Evolutionary conservation across 2,329 filamentous ascomycete species (phyloP).

Genomic region (Hyphodiscus sp.): DNA sequence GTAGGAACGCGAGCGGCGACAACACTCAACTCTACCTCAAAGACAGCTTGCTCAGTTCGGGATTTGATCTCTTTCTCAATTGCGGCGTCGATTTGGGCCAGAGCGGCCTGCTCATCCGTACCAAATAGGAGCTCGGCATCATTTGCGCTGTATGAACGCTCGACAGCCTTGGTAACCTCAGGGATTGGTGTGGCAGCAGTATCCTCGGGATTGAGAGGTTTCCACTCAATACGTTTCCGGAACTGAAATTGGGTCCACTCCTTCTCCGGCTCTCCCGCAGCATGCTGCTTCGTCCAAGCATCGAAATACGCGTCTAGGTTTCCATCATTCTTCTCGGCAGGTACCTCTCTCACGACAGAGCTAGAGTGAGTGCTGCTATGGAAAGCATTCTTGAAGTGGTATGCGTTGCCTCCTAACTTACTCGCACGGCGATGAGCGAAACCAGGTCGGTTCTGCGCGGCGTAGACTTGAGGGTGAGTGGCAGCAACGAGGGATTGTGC

Average conservation of each 20-base stretch:
- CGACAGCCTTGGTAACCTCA: constrained; percentile 15
- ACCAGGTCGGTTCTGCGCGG: constrained; percentile 60
- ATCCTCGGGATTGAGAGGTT: constrained; percentile 39
- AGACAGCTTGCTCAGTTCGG: constrained; percentile 38
- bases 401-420: constrained; percentile 40
- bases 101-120: constrained; percentile 47
- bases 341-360: constrained; percentile 50
- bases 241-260: constrained; percentile 94
- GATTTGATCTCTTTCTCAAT: constrained; percentile 67
- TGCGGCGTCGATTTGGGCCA: constrained; percentile 80
- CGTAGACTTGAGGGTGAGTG: constrained; percentile 75
- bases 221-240: constrained; percentile 84
- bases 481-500: constrained; percentile 96
- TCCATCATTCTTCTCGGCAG: constrained; percentile 50
- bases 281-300: constrained; percentile 75
- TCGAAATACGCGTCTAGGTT: constrained; percentile 88
- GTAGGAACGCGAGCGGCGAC: constrained; percentile 27
- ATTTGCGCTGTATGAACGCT: constrained; percentile 26
- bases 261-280: constrained; percentile 58
- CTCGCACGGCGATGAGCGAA: constrained; percentile 46
- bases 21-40: constrained; percentile 27
- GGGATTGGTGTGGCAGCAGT: neutral
- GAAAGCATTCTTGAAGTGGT: constrained; percentile 74
- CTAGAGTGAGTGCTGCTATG: constrained; percentile 41
- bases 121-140: constrained; percentile 29